Evolutionary conservation across 805 yeast species (phyloP).

Genomic region (Ogataea degrootiae): DNA sequence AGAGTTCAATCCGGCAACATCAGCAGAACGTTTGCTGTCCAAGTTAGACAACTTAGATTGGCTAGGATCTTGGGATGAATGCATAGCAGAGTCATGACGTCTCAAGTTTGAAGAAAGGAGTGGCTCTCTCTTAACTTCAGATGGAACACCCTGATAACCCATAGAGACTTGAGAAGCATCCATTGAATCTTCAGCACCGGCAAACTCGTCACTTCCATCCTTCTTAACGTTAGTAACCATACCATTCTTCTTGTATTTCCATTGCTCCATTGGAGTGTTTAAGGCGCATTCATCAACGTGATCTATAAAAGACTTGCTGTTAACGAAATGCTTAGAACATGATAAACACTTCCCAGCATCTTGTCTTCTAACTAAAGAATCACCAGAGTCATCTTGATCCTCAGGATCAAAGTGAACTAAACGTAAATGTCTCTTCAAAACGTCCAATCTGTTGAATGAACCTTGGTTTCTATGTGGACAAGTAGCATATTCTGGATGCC

Average conservation of each 20-base stretch:
- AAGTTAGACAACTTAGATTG: no score
- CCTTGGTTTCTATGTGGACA: constrained; percentile 73
- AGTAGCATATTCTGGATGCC: constrained; percentile 56
- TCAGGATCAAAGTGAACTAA: constrained; percentile 60
- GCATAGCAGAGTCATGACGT: background rate
- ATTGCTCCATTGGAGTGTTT: constrained; percentile 30
- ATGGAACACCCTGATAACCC: background rate
- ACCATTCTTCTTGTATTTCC: constrained; percentile 31
- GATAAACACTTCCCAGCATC: constrained; percentile 67
- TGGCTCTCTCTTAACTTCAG: background rate
- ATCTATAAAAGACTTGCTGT: constrained; percentile 52
- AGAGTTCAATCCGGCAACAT: background rate
- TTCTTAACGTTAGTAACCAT: constrained; percentile 25
- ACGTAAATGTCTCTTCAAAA: constrained; percentile 64
- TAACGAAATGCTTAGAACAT: constrained; percentile 53
- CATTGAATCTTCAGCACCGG: background rate
- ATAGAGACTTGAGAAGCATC: background rate
- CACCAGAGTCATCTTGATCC: constrained; percentile 23
- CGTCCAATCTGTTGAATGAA: constrained; percentile 69
- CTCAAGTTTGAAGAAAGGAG: no score
- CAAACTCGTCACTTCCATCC: constrained; percentile 14
- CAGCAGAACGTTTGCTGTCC: background rate
- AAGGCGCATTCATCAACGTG: constrained; percentile 63
- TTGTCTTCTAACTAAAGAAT: constrained; percentile 30
- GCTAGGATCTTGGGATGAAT: background rate